These are phyloP conservation scores for Echites panduratus DNA, from an alignment of 257 asterid species.

Conservation along the genomic window DNA sequence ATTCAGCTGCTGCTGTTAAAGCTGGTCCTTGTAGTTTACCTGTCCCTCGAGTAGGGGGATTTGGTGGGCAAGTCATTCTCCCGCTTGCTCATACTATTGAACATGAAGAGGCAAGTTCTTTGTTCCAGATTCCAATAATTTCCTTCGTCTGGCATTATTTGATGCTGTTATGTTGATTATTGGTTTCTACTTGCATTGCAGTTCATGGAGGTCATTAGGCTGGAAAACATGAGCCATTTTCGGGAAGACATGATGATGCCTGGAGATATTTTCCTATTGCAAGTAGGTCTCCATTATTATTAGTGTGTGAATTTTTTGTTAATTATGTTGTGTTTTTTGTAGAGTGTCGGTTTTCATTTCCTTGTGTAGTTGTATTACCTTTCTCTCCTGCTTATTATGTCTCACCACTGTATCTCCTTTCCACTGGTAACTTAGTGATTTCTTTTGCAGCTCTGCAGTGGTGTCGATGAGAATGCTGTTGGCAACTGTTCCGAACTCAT, in stretches of 20 bases:
- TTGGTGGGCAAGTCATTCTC: slow-evolving; percentile 89
- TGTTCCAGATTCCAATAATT: neutral
- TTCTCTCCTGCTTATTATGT: neutral
- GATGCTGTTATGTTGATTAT: neutral
- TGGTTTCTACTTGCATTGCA: slow-evolving; percentile 23
- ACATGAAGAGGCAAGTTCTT: slow-evolving; percentile 75
- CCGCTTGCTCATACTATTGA: slow-evolving; percentile 96
- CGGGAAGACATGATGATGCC: slow-evolving; percentile 76
- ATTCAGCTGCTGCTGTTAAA: slow-evolving; percentile 83
- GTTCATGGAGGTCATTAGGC: slow-evolving; percentile 98
- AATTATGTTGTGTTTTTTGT: neutral
- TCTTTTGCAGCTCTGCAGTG: slow-evolving; percentile 67
- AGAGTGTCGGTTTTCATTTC: neutral
- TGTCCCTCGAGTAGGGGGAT: slow-evolving; percentile 65
- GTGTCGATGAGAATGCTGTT: slow-evolving; percentile 80
- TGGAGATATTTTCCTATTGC: slow-evolving; percentile 82
- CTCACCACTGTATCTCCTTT: neutral
- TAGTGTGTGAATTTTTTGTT: no score
- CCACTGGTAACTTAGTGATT: neutral
- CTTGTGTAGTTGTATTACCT: neutral
- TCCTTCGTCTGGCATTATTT: neutral
- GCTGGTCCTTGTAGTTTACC: slow-evolving; percentile 74
- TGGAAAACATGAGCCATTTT: slow-evolving; percentile 72
- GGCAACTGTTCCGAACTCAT: slow-evolving; percentile 84
- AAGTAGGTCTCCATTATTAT: slow-evolving; percentile 39